A percentile compares a stretch with the other conserved stretches of the same genome.
These are phyloP conservation scores for Gracilaria domingensis DNA, from an alignment of 23 red algal genomes.

Conservation along the genomic window DNA sequence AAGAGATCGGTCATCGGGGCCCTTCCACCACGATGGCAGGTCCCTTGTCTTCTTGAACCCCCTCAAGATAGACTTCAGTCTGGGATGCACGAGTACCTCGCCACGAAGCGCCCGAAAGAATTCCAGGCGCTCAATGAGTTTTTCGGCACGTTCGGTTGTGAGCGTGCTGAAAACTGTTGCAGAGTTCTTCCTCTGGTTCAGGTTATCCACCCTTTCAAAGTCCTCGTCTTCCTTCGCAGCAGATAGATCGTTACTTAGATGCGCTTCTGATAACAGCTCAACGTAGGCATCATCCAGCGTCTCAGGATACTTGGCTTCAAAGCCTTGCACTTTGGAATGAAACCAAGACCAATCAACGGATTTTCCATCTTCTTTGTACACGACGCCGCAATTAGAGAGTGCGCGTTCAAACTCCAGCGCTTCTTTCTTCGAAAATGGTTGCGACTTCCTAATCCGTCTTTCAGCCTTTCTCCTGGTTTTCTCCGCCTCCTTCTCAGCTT, in stretches of 20 bases:
- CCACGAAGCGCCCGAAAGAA: slow-evolving; percentile 85
- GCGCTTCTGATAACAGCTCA: slow-evolving; percentile 83
- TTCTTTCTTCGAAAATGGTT: slow-evolving; percentile 85
- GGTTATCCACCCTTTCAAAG: slow-evolving; percentile 64
- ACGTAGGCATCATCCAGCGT: slow-evolving; percentile 69
- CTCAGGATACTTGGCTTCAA: slow-evolving; percentile 75
- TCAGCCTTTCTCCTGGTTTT: slow-evolving; percentile 45
- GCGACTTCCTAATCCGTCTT: slow-evolving; percentile 47
- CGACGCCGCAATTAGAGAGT: slow-evolving; percentile 69
- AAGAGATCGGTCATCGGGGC: slow-evolving; percentile 80
- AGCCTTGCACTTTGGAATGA: slow-evolving; percentile 36
- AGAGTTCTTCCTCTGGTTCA: slow-evolving; percentile 52
- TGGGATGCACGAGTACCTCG: slow-evolving; percentile 62
- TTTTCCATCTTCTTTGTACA: slow-evolving; percentile 50
- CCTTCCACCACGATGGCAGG: slow-evolving; percentile 90
- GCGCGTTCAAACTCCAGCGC: slow-evolving; percentile 74
- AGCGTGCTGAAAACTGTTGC: slow-evolving; percentile 72
- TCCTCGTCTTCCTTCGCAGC: slow-evolving; percentile 70
- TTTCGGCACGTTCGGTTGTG: slow-evolving; percentile 65
- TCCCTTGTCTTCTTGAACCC: slow-evolving; percentile 75
- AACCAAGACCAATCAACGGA: slow-evolving; percentile 88
- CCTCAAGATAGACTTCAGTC: slow-evolving; percentile 55
- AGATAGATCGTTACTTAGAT: slow-evolving; percentile 57
- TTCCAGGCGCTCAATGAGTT: slow-evolving; percentile 80
- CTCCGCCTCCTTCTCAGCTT: slow-evolving; percentile 63